Conservation (phyloP, 805 yeast species). For the Candida endomychidarum region DNA sequence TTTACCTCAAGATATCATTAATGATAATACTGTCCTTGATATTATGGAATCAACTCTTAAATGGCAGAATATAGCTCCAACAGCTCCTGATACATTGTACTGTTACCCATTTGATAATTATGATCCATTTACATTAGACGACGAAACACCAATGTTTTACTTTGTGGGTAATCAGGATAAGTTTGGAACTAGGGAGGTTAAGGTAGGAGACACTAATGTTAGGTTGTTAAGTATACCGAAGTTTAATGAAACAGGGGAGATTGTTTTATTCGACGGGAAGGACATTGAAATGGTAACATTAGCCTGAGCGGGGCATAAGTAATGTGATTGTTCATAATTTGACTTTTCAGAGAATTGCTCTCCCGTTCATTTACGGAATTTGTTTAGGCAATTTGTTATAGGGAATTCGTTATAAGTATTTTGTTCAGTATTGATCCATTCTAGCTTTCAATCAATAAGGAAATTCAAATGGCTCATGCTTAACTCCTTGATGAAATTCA, state of each 20-base stretch:
- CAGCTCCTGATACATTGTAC: slow-evolving; percentile 94
- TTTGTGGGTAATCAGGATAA: slow-evolving; percentile 80
- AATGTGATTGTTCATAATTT: too few relatives aligned
- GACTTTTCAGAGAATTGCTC: too few relatives aligned
- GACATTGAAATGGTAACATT: too few relatives aligned
- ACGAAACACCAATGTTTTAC: slow-evolving; percentile 81
- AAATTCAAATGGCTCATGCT: too few relatives aligned
- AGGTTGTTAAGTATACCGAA: slow-evolving; percentile 68
- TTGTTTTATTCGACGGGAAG: slow-evolving; percentile 22
- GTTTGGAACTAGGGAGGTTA: slow-evolving; percentile 47
- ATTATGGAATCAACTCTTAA: slow-evolving; percentile 62
- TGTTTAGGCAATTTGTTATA: too few relatives aligned
- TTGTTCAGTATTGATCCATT: too few relatives aligned
- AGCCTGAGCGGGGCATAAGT: too few relatives aligned
- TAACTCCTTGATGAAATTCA: too few relatives aligned
- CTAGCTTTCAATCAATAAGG: too few relatives aligned
- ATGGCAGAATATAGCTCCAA: slow-evolving; percentile 90
- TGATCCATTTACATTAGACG: slow-evolving; percentile 77
- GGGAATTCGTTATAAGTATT: too few relatives aligned
- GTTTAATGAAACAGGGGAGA: slow-evolving; percentile 62
- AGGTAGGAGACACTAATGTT: slow-evolving; percentile 25
- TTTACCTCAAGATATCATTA: slow-evolving; percentile 29
- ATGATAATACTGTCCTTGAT: slow-evolving; percentile 38
- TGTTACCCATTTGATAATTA: slow-evolving; percentile 74
- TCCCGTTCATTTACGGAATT: too few relatives aligned